Evolutionary conservation across 2,329 filamentous ascomycete genomes (phyloP).

Genomic region (Microcera coccophila): DNA sequence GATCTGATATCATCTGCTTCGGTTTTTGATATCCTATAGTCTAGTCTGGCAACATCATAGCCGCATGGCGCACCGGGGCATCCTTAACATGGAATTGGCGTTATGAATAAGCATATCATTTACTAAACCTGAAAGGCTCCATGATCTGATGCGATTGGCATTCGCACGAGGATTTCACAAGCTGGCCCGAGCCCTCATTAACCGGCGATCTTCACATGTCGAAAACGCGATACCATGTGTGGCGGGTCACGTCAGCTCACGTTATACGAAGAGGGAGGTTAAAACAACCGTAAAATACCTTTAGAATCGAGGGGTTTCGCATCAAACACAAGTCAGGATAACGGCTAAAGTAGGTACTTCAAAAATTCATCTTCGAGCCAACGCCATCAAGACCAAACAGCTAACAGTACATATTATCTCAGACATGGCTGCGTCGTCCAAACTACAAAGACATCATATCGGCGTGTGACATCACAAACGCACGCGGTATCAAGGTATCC

Average conservation of each 20-base stretch:
- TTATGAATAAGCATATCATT: too few species aligned
- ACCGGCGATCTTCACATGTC: neutral
- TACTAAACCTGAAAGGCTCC: too few species aligned
- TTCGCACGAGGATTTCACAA: too few species aligned
- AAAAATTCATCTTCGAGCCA: neutral
- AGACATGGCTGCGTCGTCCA: neutral
- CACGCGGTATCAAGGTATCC: constrained; percentile 2
- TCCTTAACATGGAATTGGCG: too few species aligned
- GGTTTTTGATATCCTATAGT: too few species aligned
- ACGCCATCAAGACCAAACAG: neutral
- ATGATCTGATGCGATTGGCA: too few species aligned
- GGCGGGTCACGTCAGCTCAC: neutral
- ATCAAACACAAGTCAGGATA: too few species aligned
- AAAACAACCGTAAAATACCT: neutral
- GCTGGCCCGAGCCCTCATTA: too few species aligned
- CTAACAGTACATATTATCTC: neutral
- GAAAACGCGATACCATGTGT: neutral
- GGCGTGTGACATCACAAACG: neutral
- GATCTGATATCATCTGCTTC: too few species aligned
- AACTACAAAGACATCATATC: neutral
- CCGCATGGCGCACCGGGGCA: too few species aligned
- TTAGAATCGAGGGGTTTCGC: too few species aligned
- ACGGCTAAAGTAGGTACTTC: neutral
- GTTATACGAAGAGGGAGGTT: neutral
- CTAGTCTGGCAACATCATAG: too few species aligned